Base-by-base conservation (phyloP, 257 asterid genomes). In the Primulina tabacum region DNA sequence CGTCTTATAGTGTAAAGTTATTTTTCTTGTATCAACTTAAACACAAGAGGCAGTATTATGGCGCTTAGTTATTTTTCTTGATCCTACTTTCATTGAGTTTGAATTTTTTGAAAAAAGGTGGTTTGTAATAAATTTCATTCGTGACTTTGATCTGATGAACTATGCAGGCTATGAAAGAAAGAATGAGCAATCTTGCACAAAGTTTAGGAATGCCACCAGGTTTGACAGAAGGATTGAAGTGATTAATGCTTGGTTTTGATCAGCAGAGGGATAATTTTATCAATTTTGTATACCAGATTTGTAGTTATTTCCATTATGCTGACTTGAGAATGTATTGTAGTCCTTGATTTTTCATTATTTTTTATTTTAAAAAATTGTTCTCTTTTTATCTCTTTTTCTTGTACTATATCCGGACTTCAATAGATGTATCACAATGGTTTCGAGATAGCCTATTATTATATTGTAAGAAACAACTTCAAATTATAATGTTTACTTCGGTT, bases 151-250 rank as follows among this genome's bases (percentile, higher is more conserved):
- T 24, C 35, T 68, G 33, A 16, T 60, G 12, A 18, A 12, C 8
- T 60, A 47, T 69, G 16, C 78, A 86, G 96, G 93, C 96, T 18
- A 89, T 85, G 94, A 85, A 89, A 62, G 88, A 83, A 53, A 85
- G 92, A 76, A 87, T 89, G 94, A 73, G 82, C 68, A 86, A 73
- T 79, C 90, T 87, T 73, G 94, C 92, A 61, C 92, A 89, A 64
- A 89, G 94, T 78, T 65, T 82, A 70, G 96, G 94, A 72, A 84
- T 89, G 96, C 94, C 96, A 62, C 87, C 83, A 32, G 89, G 93
- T 60, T 77, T 85, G 70, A 52, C 81, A 9, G 78, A 84, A 14
- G 88, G 89, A 66, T 73, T 76, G 72, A 85, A 85, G 60, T 77
- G 76, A 69, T 74, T 1, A 16, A 50, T 50, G 8, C 8, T 0